Evolutionary conservation across 116 monocot species (phyloP).

Genomic region (Iris pallida): DNA sequence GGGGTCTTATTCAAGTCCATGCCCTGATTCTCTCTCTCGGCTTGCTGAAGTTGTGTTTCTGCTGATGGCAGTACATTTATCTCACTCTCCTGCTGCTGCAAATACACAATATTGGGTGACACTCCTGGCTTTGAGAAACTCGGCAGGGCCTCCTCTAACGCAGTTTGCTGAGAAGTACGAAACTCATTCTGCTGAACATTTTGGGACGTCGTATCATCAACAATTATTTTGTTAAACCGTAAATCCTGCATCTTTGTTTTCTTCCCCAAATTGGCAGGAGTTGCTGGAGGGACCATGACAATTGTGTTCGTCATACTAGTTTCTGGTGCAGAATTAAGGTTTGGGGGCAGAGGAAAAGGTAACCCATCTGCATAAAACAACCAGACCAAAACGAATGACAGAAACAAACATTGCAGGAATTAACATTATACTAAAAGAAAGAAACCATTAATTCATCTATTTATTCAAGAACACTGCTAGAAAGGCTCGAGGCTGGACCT

Average conservation of each 20-base stretch:
- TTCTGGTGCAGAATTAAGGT: conserved; percentile 12
- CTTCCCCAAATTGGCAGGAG: conserved; percentile 5
- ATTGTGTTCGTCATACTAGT: conserved; percentile 1
- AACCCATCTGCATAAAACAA: conserved; percentile 6
- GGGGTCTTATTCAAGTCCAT: conserved; percentile 59
- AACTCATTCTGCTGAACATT: not conserved
- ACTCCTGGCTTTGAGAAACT: conserved; percentile 1
- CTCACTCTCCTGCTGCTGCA: conserved; percentile 12
- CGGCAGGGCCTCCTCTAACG: not conserved
- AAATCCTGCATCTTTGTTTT: conserved; percentile 5
- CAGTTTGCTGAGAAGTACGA: not conserved
- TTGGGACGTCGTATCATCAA: not conserved
- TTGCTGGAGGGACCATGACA: conserved; percentile 6
- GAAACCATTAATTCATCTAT: too few species aligned
- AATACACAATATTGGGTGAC: conserved; percentile 1
- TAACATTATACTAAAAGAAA: not conserved
- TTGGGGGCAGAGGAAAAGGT: not conserved
- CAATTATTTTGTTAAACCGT: conserved; percentile 3
- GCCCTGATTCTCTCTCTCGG: conserved; percentile 24
- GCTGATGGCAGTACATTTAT: conserved; percentile 1
- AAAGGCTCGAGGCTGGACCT: not conserved
- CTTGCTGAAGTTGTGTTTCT: conserved; percentile 5
- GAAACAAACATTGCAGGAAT: not conserved
- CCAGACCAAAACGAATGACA: not conserved
- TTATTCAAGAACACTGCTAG: not conserved